A percentile compares a stretch with the other conserved stretches of the same genome.
Conservation (phyloP, 257 asterid genomes). For the Leonotis leonurus region DNA sequence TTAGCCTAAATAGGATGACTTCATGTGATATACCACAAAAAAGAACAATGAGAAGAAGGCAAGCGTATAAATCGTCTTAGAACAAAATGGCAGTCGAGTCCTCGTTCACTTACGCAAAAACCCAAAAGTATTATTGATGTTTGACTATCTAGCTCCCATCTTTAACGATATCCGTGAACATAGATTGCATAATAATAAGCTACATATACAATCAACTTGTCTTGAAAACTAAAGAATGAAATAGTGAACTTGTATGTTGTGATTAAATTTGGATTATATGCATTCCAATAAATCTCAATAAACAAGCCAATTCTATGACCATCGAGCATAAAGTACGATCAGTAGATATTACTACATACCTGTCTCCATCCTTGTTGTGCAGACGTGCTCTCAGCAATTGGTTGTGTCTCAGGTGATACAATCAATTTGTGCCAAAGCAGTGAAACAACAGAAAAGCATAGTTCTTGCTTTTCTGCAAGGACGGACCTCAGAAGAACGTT, state of each 20-base stretch:
- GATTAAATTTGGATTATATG: background rate
- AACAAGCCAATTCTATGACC: background rate
- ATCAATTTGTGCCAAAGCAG: slow-evolving; percentile 98
- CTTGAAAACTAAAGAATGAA: background rate
- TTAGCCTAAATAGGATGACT: too few relatives aligned
- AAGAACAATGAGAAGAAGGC: background rate
- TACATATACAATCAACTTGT: background rate
- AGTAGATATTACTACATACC: slow-evolving; percentile 33
- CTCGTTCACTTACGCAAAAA: background rate
- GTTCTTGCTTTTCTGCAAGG: slow-evolving; percentile 78
- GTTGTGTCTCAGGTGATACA: slow-evolving; percentile 88
- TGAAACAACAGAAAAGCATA: slow-evolving; percentile 93
- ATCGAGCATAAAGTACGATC: background rate
- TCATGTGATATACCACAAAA: background rate
- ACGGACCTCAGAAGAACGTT: slow-evolving; percentile 73
- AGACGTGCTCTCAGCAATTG: slow-evolving; percentile 91
- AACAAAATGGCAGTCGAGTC: background rate
- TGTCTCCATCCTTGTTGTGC: slow-evolving; percentile 99
- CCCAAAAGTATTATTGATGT: background rate
- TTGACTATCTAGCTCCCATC: slow-evolving; percentile 5
- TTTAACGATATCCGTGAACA: background rate
- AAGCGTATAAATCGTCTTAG: background rate
- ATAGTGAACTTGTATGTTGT: slow-evolving; percentile 4
- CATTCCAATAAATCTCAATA: slow-evolving; percentile 2
- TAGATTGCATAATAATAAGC: background rate